Conservation (phyloP, 2,329 filamentous ascomycete genomes). For the Tolypocladium album region DNA sequence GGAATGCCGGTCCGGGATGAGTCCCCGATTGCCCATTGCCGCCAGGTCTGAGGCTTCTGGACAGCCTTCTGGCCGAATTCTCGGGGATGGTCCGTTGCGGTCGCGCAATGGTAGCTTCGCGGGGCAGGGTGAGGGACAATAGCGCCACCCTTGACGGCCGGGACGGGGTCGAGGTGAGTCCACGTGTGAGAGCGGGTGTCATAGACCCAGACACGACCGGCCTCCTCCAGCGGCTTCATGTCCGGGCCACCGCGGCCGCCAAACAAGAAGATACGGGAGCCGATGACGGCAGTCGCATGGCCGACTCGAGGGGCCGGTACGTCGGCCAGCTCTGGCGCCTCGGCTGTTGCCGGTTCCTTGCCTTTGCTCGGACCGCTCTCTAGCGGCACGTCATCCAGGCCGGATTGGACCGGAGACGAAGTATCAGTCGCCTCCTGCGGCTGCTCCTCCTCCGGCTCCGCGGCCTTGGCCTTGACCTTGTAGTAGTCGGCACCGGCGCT, state of each 20-base stretch:
- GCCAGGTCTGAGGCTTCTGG: conserved; percentile 34
- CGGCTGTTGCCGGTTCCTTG: conserved; percentile 21
- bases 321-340: conserved; percentile 20
- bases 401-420: conserved; percentile 17
- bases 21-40: conserved; percentile 45
- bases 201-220: conserved; percentile 66
- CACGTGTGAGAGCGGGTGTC: conserved; percentile 54
- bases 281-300: conserved; percentile 57
- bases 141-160: conserved; percentile 27
- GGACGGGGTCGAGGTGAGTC: conserved; percentile 50
- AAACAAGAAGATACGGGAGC: conserved; percentile 66
- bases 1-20: conserved; percentile 43
- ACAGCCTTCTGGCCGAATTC: conserved; percentile 29
- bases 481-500: conserved; percentile 49
- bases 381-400: conserved; percentile 31
- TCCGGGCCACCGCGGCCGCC: conserved; percentile 63
- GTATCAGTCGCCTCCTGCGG: conserved; percentile 4
- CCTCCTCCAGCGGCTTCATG: conserved; percentile 63
- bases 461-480: conserved; percentile 37
- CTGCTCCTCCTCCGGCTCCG: conserved; percentile 17
- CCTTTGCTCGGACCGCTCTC: conserved; percentile 23
- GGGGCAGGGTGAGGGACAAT: conserved; percentile 42
- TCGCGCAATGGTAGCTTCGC: conserved; percentile 60
- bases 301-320: conserved; percentile 62
- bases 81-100: conserved; percentile 45